Evolutionary conservation across 2,329 filamentous ascomycete species (phyloP), one percentile per base, ranked within the genome.

Genomic region (Xylaria sp.): DNA sequence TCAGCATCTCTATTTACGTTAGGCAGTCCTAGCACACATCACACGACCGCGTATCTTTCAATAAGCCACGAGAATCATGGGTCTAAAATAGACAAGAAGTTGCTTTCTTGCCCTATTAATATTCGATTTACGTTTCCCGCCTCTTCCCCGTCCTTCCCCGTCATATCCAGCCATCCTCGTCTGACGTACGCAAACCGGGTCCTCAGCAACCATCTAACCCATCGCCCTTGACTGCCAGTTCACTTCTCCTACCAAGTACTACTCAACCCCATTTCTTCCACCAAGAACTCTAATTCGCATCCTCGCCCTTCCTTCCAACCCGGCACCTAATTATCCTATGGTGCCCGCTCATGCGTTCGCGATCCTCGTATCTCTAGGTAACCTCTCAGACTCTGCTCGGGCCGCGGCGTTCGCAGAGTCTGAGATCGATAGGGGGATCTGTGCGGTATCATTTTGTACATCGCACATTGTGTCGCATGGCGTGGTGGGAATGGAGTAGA

Each of bases 371-470:
- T 62, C 60, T 27, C 24, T 4, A 4, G 24, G 24, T 32, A 24
- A n/a, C 19, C 30, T 14, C 6, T n/a, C 32, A 27, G 48, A 30
- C 48, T 19, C n/a, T 50, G 51, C 66, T 61, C 61, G 17, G 66
- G 61, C 66, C 66, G 48, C 66, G 6, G 66, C 66, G 66, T 53
- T 61, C 50, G 66, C 66, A 50, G 39, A 30, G 27, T n/a, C 9
- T 19, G 34, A 14, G 17, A 39, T 47, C 11, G 50, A 53, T 14
- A 53, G 50, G 21, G 47, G 39, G 5, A 42, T 42, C 39, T 42
- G 39, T 17, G 39, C 39, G 39, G 39, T 17, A 42, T 17, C 12
- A 14, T 14, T 14, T 42, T 4, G 24, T 27, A 17, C 39, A 2
- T 42, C 39, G 39, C 39, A 17, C 39, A 42, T 42, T 17, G 34